Base-by-base conservation (phyloP, 2,329 filamentous ascomycete species). In the Phyllosticta citrichinensis region DNA sequence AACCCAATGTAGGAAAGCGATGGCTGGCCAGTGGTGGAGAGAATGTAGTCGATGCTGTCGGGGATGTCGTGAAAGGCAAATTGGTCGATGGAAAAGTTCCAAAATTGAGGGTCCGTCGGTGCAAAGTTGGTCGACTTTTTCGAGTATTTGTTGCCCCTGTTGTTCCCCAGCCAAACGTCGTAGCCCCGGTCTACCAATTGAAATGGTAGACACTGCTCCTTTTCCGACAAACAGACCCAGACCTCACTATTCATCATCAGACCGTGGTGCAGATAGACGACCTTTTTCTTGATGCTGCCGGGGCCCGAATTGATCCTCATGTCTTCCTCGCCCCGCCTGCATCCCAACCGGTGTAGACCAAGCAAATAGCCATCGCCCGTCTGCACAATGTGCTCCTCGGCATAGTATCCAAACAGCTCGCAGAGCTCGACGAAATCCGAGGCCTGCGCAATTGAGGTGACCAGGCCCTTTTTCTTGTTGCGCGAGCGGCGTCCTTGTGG, bases 211-310 rank as follows among this genome's bases (percentile, higher is more conserved):
- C 88, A 93, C 66, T 92, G 83, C 73, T 95, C 83, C 66, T 87
- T 86, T 66, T 97, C 89, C 0, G 93, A 96, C 70, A 93, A 77
- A 70, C 91, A 95, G 9, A 97, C 90, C 94, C 94, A 99, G 35
- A 99, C 93, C 74, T 99, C 94, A 68, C 91, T 96, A 75, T 97
- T 97, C 94, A 99, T 99, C 70, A 99, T 83, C 62, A 99, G 81
- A 11, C 93, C 94, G 74, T 99, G 94, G 70, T 99, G 94, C 65
- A 99, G 79, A 73, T 97, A 99, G 6, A 94, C 86, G 56, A 97
- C 89, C 67, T 87, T 88, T 77, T 97, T 97, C 74, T 82, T 82
- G 27, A 88, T 67, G 68, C 86, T 87, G 0, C 81, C 80, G 0
- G 80, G 77, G 0, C 88, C 88, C 57, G 80, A 78, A 71, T 97